A percentile compares a stretch with the other conserved stretches of the same genome.
Conservation (phyloP, 2,329 filamentous ascomycete genomes). For the Trichocomaceae sp. region DNA sequence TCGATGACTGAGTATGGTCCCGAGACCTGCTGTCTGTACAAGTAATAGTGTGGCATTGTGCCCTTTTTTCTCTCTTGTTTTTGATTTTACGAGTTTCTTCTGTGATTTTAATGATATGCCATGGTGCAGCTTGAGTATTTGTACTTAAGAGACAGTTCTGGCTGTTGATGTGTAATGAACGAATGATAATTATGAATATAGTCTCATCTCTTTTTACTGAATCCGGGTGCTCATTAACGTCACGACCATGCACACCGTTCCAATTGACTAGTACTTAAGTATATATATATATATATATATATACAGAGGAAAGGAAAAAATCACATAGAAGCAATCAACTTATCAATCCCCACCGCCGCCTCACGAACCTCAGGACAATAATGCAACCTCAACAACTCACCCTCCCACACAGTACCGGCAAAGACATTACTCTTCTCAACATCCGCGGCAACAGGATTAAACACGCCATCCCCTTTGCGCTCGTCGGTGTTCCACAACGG, state of each 20-base stretch:
- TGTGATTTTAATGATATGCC: slow-evolving; percentile 8
- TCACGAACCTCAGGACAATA: slow-evolving; percentile 83
- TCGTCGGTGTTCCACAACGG: slow-evolving; percentile 95
- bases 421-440: slow-evolving; percentile 87
- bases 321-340: slow-evolving; percentile 29
- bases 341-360: slow-evolving; percentile 62
- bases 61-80: slow-evolving; percentile 5
- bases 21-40: slow-evolving; percentile 6
- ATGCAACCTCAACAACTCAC: slow-evolving; percentile 75
- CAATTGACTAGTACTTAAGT: too few species aligned
- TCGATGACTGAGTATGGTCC: slow-evolving; percentile 5
- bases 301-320: neutral
- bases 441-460: slow-evolving; percentile 64
- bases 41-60: neutral
- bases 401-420: slow-evolving; percentile 86
- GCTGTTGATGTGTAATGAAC: slow-evolving; percentile 11
- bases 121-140: slow-evolving; percentile 7
- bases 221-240: neutral
- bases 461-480: slow-evolving; percentile 81
- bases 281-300: neutral
- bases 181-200: slow-evolving; percentile 13
- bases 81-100: slow-evolving; percentile 12
- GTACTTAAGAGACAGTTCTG: slow-evolving; percentile 5
- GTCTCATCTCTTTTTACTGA: neutral
- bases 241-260: neutral